Percentiles rank a stretch among this genome's conserved stretches.
Conservation (phyloP, 257 asterid genomes). For the Gentiana dahurica region DNA sequence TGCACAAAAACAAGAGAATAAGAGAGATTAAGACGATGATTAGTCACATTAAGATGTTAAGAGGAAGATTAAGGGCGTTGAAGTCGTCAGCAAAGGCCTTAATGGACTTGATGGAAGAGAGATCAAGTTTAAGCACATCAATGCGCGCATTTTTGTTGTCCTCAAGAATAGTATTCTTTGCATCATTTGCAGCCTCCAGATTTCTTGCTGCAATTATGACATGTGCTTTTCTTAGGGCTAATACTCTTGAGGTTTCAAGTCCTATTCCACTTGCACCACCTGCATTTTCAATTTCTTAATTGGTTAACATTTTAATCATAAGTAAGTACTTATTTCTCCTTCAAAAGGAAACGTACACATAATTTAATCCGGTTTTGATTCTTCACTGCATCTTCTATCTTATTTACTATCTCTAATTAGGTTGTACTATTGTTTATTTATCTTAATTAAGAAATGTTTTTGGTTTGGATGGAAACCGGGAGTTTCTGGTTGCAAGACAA, state of each 20-base stretch:
- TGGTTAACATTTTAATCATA: too few species aligned
- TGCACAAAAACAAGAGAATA: background rate
- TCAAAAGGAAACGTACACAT: too few species aligned
- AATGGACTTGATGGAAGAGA: constrained; percentile 55
- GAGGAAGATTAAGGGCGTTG: constrained; percentile 60
- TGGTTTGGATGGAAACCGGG: too few species aligned
- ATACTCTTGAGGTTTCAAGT: constrained; percentile 66
- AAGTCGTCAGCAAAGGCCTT: constrained; percentile 50
- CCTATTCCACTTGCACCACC: constrained; percentile 97
- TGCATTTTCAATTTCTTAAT: constrained; percentile 6
- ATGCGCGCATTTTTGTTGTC: constrained; percentile 41
- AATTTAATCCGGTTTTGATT: too few species aligned
- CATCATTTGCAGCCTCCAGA: constrained; percentile 60
- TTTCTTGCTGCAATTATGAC: constrained; percentile 84
- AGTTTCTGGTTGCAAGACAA: too few species aligned
- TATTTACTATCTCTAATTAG: too few species aligned
- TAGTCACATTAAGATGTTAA: constrained; percentile 69
- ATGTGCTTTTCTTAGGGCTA: constrained; percentile 57
- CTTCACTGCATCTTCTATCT: too few species aligned
- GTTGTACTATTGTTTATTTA: too few species aligned
- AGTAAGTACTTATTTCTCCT: too few species aligned
- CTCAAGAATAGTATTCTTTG: constrained; percentile 40
- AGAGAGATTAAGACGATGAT: background rate
- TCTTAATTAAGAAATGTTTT: too few species aligned
- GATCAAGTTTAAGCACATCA: constrained; percentile 63